A percentile compares a stretch with the other conserved stretches of the same genome.
Evolutionary conservation across 2,329 filamentous ascomycete species (phyloP).

Genomic region (Nigrospora sphaerica): DNA sequence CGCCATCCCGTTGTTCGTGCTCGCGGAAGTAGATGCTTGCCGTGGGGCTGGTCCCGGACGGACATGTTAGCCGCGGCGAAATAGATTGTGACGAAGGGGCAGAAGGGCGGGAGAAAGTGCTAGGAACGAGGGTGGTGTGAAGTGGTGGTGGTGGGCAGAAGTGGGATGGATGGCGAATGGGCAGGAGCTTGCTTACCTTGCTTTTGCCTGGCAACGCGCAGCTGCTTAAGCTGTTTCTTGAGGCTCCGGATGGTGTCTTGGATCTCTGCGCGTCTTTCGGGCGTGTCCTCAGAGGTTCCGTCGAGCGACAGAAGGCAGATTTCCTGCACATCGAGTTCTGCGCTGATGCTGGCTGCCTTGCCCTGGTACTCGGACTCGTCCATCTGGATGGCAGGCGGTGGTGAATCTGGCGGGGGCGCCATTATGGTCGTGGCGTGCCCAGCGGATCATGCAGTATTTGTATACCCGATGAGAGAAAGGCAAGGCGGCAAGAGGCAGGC

Average conservation of each 20-base stretch:
- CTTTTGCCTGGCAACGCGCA: slow-evolving; percentile 1
- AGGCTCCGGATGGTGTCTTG: slow-evolving; percentile 1
- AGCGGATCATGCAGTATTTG: too few relatives aligned
- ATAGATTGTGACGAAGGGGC: not conserved
- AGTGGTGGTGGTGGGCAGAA: not conserved
- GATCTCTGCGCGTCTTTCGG: slow-evolving; percentile 2
- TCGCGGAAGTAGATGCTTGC: not conserved
- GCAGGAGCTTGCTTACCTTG: not conserved
- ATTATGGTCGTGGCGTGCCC: too few relatives aligned
- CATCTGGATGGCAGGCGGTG: too few relatives aligned
- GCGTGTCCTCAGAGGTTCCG: slow-evolving; percentile 3
- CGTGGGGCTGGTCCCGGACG: not conserved
- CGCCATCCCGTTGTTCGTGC: not conserved
- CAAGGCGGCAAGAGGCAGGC: too few relatives aligned
- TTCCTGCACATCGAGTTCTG: slow-evolving; percentile 4
- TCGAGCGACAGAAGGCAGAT: slow-evolving; percentile 5
- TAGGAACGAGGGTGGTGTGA: too few relatives aligned
- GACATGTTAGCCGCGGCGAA: not conserved
- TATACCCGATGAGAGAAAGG: too few relatives aligned
- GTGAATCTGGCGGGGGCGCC: too few relatives aligned
- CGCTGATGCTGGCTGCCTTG: not conserved
- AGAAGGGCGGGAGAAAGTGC: too few relatives aligned
- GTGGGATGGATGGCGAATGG: not conserved
- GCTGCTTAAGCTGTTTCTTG: slow-evolving; percentile 1
- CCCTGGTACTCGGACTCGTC: too few relatives aligned